These are phyloP conservation scores for Colletotrichum sp. DNA, from an alignment of 2,329 filamentous ascomycete genomes.

Conservation along the genomic window DNA sequence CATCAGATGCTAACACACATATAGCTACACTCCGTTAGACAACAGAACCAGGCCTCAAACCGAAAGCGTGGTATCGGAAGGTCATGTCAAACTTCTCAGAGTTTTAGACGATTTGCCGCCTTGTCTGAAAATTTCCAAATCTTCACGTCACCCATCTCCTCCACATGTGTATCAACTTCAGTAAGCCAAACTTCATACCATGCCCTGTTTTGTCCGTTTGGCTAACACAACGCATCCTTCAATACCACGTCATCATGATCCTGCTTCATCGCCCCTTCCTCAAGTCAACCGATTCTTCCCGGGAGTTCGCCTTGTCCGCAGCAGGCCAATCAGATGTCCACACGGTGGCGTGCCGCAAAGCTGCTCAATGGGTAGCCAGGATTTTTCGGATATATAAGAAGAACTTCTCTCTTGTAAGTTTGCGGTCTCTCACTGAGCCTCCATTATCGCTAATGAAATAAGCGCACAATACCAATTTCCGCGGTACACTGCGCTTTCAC, in stretches of 20 bases:
- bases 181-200: accelerated
- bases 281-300: neutral
- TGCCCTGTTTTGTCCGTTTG: accelerated
- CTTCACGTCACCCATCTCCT: neutral
- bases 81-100: neutral
- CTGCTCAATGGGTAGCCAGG: neutral
- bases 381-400: neutral
- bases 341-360: neutral
- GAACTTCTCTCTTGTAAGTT: neutral
- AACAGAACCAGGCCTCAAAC: neutral
- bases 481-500: neutral
- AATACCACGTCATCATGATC: neutral
- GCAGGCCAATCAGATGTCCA: neutral
- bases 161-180: neutral
- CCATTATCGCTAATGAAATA: neutral
- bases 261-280: neutral
- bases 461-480: neutral
- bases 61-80: neutral
- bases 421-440: accelerated
- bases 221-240: neutral
- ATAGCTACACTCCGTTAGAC: neutral
- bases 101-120: neutral
- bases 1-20: neutral
- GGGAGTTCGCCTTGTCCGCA: neutral
- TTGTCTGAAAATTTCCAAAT: neutral